Base-by-base conservation (phyloP, 176 grass and related monocot genomes). In the Hyparrhenia diplandra region DNA sequence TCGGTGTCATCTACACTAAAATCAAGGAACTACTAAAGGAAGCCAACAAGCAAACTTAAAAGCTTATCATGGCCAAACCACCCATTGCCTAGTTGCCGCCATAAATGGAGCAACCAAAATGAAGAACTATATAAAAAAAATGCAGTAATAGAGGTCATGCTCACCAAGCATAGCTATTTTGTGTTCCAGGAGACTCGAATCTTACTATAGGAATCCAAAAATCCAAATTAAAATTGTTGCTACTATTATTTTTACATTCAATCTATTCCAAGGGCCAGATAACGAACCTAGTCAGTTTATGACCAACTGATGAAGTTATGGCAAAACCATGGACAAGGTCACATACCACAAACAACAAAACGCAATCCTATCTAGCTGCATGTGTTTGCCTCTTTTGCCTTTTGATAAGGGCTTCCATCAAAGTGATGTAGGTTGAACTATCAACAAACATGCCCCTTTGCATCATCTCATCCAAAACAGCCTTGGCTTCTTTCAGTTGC, bases 341-440 rank as follows among this genome's bases (percentile, higher is more conserved):
- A 23, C 39, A 73, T 63, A 13, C 7, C 7, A 68, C 21, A 40
- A 7, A 68, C 21, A 40, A 35, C 65, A 24, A 41, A 41, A 16
- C 3, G 42, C 37, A 58, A 32, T 86, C 70, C 70, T 94, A 90
- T 73, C 37, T 47, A 84, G 70, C 75, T 81, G 73, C 90, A 89
- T 84, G 91, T 59, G 92, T 87, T 80, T 85, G 51, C 86, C 95
- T 92, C 88, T 98, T 90, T 59, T 98, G 95, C 42, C 95, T 88
- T 74, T 87, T 98, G 68, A 98, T 94, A 80, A 94, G 76, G 31
- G 90, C 95, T 85, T 94, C 92, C 95, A 98, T 98, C 80, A 98
- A 92, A 88, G 90, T 94, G 81, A 92, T 69, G 79, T 94, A 98
- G 13, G 85, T 91, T 11, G 90, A 94, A 90, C 78, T 92, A 59